Percentiles rank a stretch among this genome's conserved stretches.
Conservation (phyloP, 495 filamentous ascomycete genomes). For the Lasiosphaeria hispida region DNA sequence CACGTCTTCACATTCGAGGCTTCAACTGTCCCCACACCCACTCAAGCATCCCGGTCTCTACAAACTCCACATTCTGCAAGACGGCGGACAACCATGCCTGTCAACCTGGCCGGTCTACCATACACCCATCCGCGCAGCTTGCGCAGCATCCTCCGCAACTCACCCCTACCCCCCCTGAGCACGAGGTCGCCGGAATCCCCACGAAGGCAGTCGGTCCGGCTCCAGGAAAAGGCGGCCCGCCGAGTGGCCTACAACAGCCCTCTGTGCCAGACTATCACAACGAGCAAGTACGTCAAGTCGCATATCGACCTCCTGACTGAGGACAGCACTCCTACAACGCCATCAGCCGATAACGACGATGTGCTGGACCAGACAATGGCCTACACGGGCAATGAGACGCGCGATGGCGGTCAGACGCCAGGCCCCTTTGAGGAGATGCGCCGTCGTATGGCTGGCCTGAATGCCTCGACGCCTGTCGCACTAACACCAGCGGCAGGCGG, state of each 20-base stretch:
- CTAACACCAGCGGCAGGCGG: conserved; percentile 33
- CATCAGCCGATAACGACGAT: conserved; percentile 30
- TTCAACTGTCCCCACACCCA: conserved; percentile 6
- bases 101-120: conserved; percentile 38
- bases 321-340: conserved; percentile 49
- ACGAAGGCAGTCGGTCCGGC: conserved; percentile 44
- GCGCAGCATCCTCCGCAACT: conserved; percentile 76
- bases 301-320: conserved; percentile 55
- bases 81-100: conserved; percentile 39
- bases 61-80: conserved; percentile 35
- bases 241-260: conserved; percentile 56
- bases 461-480: conserved; percentile 32
- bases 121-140: conserved; percentile 66
- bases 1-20: conserved; percentile 41
- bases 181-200: conserved; percentile 46
- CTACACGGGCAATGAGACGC: conserved; percentile 46
- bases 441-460: conserved; percentile 46
- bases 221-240: conserved; percentile 46
- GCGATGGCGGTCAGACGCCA: conserved; percentile 55
- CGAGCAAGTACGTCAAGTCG: conserved; percentile 52
- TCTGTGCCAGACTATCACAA: conserved; percentile 54
- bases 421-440: conserved; percentile 59
- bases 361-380: conserved; percentile 48
- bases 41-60: conserved; percentile 3
- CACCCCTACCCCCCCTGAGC: conserved; percentile 55